A percentile compares a stretch with the other conserved stretches of the same genome.
phyloP scores from a whole-genome alignment of 2,329 filamentous ascomycete species.

The Aspergillus quadrilineatus region DNA sequence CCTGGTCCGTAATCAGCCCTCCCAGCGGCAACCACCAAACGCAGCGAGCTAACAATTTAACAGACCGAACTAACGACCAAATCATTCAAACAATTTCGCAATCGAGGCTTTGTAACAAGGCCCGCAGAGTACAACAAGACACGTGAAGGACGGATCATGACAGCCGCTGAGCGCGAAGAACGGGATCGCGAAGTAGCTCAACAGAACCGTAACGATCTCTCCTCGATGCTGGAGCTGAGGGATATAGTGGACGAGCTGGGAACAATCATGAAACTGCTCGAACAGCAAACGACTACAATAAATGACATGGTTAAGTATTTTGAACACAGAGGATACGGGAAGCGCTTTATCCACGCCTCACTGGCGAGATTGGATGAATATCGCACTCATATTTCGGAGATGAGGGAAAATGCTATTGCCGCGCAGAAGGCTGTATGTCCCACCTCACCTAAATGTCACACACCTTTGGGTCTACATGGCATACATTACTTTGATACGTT shows the following conservation, averaged over 20 bases:
- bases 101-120: slow-evolving; percentile 54
- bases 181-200: slow-evolving; percentile 51
- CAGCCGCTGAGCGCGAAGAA: slow-evolving; percentile 39
- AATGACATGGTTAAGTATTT: slow-evolving; percentile 39
- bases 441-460: no score
- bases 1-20: slow-evolving; percentile 44
- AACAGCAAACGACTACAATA: slow-evolving; percentile 56
- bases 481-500: no score
- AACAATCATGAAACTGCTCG: slow-evolving; percentile 58
- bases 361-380: slow-evolving; percentile 57
- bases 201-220: slow-evolving; percentile 63
- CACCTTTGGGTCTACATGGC: no score
- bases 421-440: slow-evolving; percentile 56
- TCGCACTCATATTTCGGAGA: slow-evolving; percentile 54
- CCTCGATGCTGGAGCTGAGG: slow-evolving; percentile 61
- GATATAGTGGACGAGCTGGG: slow-evolving; percentile 65
- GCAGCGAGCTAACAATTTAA: not conserved
- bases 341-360: slow-evolving; percentile 54
- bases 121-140: slow-evolving; percentile 33
- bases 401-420: slow-evolving; percentile 58
- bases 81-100: slow-evolving; percentile 62
- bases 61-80: slow-evolving; percentile 63
- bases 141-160: slow-evolving; percentile 31
- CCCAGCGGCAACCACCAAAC: not conserved
- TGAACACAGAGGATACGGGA: slow-evolving; percentile 42